These are phyloP conservation scores for Posidonia oceanica DNA, from an alignment of 116 monocot species.

Conservation along the genomic window DNA sequence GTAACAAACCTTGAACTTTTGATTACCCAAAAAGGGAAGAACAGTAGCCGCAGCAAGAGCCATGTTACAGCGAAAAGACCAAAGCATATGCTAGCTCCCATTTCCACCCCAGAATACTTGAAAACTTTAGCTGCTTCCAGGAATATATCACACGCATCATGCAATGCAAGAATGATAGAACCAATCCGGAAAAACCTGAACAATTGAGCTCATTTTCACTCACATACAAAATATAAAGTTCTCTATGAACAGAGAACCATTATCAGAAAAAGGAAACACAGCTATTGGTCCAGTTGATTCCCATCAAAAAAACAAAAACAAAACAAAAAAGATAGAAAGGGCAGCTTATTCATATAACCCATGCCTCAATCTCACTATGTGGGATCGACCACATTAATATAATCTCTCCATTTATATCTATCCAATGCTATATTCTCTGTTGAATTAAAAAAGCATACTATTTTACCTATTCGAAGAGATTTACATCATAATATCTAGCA, in stretches of 20 bases:
- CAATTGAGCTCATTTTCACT: constrained; percentile 2
- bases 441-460: too few relatives aligned
- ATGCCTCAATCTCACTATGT: too few relatives aligned
- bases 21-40: constrained; percentile 94
- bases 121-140: constrained; percentile 86
- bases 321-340: too few relatives aligned
- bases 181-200: constrained; percentile 87
- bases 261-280: too few relatives aligned
- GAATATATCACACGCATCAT: constrained; percentile 85
- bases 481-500: too few relatives aligned
- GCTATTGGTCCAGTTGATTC: too few relatives aligned
- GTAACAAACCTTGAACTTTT: constrained; percentile 52
- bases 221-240: background rate
- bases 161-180: constrained; percentile 71
- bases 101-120: constrained; percentile 83
- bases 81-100: constrained; percentile 71
- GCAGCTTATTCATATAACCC: too few relatives aligned
- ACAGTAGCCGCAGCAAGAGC: constrained; percentile 63
- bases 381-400: too few relatives aligned
- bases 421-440: too few relatives aligned
- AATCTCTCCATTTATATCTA: too few relatives aligned
- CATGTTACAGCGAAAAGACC: constrained; percentile 80
- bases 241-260: background rate
- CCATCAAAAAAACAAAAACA: too few relatives aligned
- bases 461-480: too few relatives aligned